Evolutionary conservation across 805 yeast genomes (phyloP).

Genomic region (Kodamaea fukazawae): DNA sequence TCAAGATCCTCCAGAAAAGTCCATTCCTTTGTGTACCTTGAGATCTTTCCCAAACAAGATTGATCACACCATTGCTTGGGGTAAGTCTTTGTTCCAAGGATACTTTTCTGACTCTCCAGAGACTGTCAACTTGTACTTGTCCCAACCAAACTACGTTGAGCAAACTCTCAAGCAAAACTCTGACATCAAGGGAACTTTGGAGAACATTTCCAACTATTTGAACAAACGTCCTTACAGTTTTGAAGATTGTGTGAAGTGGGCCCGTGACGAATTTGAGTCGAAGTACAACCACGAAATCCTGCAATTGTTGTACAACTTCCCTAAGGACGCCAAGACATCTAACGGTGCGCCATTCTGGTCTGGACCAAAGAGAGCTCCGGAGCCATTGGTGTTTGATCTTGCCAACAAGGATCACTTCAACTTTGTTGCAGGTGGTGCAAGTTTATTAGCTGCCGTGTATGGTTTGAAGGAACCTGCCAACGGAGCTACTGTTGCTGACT

Average conservation of each 20-base stretch:
- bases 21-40: constrained; percentile 94
- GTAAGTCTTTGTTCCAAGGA: constrained; percentile 90
- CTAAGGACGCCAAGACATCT: constrained; percentile 87
- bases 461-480: constrained; percentile 78
- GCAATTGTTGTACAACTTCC: constrained; percentile 92
- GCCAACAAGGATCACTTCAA: constrained; percentile 74
- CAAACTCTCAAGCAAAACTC: constrained; percentile 87
- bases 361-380: constrained; percentile 96
- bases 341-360: constrained; percentile 96
- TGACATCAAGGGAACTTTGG: constrained; percentile 83
- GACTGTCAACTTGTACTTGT: constrained; percentile 83
- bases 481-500: constrained; percentile 46
- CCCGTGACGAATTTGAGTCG: constrained; percentile 81
- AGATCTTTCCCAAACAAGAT: constrained; percentile 97
- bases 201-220: constrained; percentile 73
- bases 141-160: constrained; percentile 92
- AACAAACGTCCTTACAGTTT: constrained; percentile 81
- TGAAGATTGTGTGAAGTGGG: constrained; percentile 96
- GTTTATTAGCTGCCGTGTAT: constrained; percentile 83
- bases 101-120: constrained; percentile 89
- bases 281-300: constrained; percentile 82
- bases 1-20: constrained; percentile 97
- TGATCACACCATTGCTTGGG: constrained; percentile 99
- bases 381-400: constrained; percentile 75
- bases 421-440: constrained; percentile 86